Percentiles rank a stretch among this genome's conserved stretches.
phyloP scores from a whole-genome alignment of 495 filamentous ascomycete genomes.

The Diplogelasinospora grovesii region DNA sequence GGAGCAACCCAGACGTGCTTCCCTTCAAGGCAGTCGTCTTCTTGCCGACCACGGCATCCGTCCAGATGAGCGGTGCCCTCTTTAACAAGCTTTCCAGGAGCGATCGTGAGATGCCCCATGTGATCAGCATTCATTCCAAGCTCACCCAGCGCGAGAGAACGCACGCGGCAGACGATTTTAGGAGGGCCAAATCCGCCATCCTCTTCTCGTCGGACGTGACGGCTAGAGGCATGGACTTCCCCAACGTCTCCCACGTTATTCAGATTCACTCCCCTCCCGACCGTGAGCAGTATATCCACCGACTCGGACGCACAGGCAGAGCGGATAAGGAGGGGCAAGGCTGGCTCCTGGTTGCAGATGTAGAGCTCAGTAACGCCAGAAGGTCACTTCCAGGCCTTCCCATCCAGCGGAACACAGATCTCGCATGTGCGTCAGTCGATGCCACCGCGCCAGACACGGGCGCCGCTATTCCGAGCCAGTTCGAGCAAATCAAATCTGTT shows the following conservation, averaged over 20 bases:
- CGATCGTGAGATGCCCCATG: conserved; percentile 22
- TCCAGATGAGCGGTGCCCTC: conserved; percentile 52
- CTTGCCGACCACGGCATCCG: conserved; percentile 69
- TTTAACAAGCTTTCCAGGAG: conserved; percentile 48
- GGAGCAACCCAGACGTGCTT: conserved; percentile 26
- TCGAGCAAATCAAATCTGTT: conserved; percentile 29
- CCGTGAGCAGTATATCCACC: conserved; percentile 81
- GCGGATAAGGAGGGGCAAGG: conserved; percentile 75
- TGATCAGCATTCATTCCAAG: conserved; percentile 72
- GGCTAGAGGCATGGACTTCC: conserved; percentile 95
- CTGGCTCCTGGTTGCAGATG: conserved; percentile 62
- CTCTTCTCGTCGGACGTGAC: conserved; percentile 92
- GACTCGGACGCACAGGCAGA: conserved; percentile 66
- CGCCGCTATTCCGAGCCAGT: conserved; percentile 28
- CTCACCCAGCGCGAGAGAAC: conserved; percentile 67
- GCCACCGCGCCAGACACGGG: conserved; percentile 24
- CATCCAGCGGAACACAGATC: conserved; percentile 48
- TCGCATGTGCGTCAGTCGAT: conserved; percentile 46
- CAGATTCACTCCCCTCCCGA: conserved; percentile 68
- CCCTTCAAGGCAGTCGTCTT: conserved; percentile 96
- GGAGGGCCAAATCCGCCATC: conserved; percentile 54
- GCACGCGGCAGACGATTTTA: conserved; percentile 63
- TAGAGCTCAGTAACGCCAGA: conserved; percentile 47
- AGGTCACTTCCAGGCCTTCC: conserved; percentile 56
- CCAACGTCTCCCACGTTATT: conserved; percentile 84